These are phyloP conservation scores for Agroathelia rolfsii DNA, from an alignment of 1,284 basidiomycete species.

Conservation along the genomic window DNA sequence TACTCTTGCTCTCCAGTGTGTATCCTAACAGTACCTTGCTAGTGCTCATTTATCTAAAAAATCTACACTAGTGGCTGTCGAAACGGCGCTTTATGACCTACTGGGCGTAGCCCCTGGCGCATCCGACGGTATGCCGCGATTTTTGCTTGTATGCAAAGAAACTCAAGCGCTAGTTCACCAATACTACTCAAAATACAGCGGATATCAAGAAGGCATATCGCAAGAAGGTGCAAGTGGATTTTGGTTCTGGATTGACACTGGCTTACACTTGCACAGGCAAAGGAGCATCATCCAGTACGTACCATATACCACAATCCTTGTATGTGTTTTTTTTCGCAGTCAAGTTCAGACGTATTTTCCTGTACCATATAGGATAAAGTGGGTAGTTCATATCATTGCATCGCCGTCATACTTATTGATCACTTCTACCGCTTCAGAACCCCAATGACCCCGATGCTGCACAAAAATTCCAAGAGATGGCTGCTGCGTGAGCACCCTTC, in stretches of 20 bases:
- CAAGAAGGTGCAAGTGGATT: slow-evolving; percentile 53
- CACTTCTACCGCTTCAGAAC: slow-evolving; percentile 39
- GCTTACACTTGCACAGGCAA: slow-evolving; percentile 48
- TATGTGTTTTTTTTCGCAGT: slow-evolving; percentile 1
- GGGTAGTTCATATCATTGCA: slow-evolving; percentile 10
- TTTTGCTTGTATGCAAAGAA: not conserved
- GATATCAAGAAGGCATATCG: slow-evolving; percentile 92
- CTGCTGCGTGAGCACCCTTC: slow-evolving; percentile 57
- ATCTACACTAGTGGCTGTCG: slow-evolving; percentile 47
- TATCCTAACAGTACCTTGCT: slow-evolving; percentile 19
- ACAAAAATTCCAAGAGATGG: slow-evolving; percentile 82
- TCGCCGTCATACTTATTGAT: not conserved
- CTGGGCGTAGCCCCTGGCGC: slow-evolving; percentile 64
- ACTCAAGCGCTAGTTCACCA: slow-evolving; percentile 7
- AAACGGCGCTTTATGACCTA: slow-evolving; percentile 73
- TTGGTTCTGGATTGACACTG: slow-evolving; percentile 11
- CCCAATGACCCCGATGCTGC: slow-evolving; percentile 70
- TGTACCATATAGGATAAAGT: slow-evolving; percentile 51
- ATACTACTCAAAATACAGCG: slow-evolving; percentile 27
- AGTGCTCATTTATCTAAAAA: slow-evolving; percentile 5
- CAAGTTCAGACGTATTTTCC: slow-evolving; percentile 4
- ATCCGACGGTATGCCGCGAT: slow-evolving; percentile 45
- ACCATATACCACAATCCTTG: slow-evolving; percentile 4
- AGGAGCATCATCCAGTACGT: slow-evolving; percentile 84
- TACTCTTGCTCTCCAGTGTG: too few relatives aligned